Conservation (phyloP, 1,284 basidiomycete species). For the Puccinia novopanici region DNA sequence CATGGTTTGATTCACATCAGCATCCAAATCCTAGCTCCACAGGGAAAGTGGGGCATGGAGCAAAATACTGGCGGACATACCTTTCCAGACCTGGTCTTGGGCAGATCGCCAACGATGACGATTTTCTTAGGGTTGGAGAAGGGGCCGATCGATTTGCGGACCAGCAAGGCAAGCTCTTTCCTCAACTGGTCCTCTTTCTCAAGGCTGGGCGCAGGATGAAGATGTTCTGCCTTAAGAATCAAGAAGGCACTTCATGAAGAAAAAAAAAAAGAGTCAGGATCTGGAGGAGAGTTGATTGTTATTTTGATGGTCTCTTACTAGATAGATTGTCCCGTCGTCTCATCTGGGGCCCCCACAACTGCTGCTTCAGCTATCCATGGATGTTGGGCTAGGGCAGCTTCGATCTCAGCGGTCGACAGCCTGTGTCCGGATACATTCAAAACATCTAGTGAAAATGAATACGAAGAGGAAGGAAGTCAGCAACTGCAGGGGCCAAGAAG, state of each 20-base stretch:
- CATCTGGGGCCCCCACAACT: conserved; percentile 84
- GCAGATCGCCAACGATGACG: conserved; percentile 79
- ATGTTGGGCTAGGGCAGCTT: conserved; percentile 90
- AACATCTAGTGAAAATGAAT: conserved; percentile 60
- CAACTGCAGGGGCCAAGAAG: neutral
- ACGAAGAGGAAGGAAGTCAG: conserved; percentile 1
- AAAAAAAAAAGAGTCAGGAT: conserved; percentile 36
- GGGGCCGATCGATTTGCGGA: conserved; percentile 91
- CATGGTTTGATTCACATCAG: too few species aligned
- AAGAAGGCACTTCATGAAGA: conserved; percentile 60
- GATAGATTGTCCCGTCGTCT: conserved; percentile 67
- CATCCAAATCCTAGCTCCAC: neutral
- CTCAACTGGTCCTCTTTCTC: conserved; percentile 69
- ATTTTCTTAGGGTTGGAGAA: conserved; percentile 94
- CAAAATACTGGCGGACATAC: conserved; percentile 59
- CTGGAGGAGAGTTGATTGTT: neutral
- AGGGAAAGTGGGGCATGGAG: neutral
- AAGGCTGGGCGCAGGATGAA: conserved; percentile 60
- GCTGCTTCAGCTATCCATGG: conserved; percentile 94
- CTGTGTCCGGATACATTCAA: conserved; percentile 96
- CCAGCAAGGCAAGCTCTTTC: conserved; percentile 91
- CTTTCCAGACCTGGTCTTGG: conserved; percentile 97
- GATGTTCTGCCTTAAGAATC: conserved; percentile 64
- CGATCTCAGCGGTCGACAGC: conserved; percentile 94
- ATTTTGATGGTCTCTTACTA: conserved; percentile 50